A percentile compares a stretch with the other conserved stretches of the same genome.
Conservation (phyloP, 106 monocot species). For the Acorus gramineus region DNA sequence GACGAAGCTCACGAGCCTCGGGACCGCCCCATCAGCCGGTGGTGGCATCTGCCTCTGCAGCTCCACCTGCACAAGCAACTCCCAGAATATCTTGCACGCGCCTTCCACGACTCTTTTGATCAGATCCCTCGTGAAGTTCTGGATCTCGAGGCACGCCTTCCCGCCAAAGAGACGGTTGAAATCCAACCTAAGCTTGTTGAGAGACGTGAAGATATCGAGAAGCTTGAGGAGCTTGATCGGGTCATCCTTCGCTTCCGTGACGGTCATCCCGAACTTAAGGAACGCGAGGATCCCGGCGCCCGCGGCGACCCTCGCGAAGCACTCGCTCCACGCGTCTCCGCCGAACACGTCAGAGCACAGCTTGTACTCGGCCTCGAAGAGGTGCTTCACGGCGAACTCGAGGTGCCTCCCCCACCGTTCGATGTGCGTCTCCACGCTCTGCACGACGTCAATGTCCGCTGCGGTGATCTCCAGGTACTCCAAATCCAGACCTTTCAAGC, state of each 20-base stretch:
- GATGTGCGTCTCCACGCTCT: slow-evolving; percentile 46
- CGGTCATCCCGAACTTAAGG: too few species aligned
- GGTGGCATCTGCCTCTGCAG: too few species aligned
- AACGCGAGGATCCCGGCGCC: not conserved
- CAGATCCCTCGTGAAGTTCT: too few species aligned
- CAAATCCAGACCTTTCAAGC: slow-evolving; percentile 45
- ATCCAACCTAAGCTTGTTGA: slow-evolving; percentile 67
- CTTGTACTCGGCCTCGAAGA: slow-evolving; percentile 75
- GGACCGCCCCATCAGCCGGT: too few species aligned
- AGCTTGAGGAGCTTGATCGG: slow-evolving; percentile 88
- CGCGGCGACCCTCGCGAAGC: slow-evolving; percentile 68
- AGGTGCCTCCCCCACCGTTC: slow-evolving; percentile 64
- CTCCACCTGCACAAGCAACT: too few species aligned
- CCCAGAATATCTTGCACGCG: too few species aligned
- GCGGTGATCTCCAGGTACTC: slow-evolving; percentile 46
- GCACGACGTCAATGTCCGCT: slow-evolving; percentile 37
- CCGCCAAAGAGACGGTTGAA: slow-evolving; percentile 1
- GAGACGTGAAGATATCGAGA: slow-evolving; percentile 64
- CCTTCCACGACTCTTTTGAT: slow-evolving; percentile 52
- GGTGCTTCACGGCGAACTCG: slow-evolving; percentile 75
- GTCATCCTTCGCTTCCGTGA: slow-evolving; percentile 68
- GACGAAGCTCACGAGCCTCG: slow-evolving; percentile 43
- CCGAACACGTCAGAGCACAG: slow-evolving; percentile 63
- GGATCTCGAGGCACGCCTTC: too few species aligned
- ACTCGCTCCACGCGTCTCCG: slow-evolving; percentile 27